Evolutionary conservation across 176 grass and related monocot species (phyloP), one percentile per base, ranked within the genome.

Genomic region (Oryza rufipogon): DNA sequence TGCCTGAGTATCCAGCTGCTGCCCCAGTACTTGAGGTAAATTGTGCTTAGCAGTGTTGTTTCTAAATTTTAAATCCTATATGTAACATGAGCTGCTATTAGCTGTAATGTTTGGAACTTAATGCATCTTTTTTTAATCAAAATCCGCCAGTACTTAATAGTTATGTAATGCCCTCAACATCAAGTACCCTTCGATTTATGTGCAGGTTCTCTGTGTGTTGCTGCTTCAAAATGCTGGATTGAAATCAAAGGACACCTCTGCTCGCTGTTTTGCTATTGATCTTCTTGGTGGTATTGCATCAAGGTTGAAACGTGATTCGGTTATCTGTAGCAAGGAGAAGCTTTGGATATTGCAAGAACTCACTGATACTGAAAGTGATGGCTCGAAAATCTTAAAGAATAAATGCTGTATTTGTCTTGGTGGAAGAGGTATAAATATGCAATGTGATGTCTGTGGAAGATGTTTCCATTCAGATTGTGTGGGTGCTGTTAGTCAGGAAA

Each of bases 401-500:
- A 91, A 90, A 87, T 98, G 96, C 58, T 92, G 87, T 78, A 81
- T 90, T 52, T 98, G 96, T 88, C 93, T 90, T 84, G 84, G 87
- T 90, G 85, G 73, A 80, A 96, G 88, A 82, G 88, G 84, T 81
- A 86, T 94, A 86, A 89, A 96, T 86, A 85, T 99, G 71, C 80
- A 83, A 30, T 99, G 97, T 64, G 49, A 90, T 65, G 74, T 83
- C 68, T 99, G 97, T 76, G 88, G 86, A 66, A 92, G 91, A 89
- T 91, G 91, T 82, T 99, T 99, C 84, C 97, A 99, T 85, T 87
- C 87, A 88, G 97, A 96, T 79, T 99, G 97, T 70, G 89, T 99
- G 81, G 91, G 93, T 33, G 78, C 86, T 87, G 72, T 77, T 70
- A 86, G 84, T 41, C 89, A 92, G 81, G 97, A 99, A 83, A 92